Conservation (phyloP, 148 eudicot species). For the Silene uniflora region DNA sequence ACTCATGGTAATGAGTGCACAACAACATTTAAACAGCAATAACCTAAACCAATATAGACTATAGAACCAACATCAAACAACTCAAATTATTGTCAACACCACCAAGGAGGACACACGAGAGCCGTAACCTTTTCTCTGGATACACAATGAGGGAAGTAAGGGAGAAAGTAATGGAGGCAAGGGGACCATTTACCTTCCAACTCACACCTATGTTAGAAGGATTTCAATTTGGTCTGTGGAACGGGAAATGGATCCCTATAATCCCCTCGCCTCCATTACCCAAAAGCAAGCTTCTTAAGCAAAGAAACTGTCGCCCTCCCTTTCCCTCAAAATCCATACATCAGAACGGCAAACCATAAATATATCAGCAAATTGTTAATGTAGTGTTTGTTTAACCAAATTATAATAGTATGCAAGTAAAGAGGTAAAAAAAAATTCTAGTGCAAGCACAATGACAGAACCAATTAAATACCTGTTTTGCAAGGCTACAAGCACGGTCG, state of each 20-base stretch:
- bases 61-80: not conserved
- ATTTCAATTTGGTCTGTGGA: no score
- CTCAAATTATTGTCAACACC: not conserved
- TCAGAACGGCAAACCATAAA: not conserved
- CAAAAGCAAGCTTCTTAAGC: no score
- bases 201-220: no score
- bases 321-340: no score
- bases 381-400: not conserved
- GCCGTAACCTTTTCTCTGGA: not conserved
- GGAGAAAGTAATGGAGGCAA: no score
- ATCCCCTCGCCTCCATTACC: no score
- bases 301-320: no score
- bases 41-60: not conserved
- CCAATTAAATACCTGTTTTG: constrained; percentile 36
- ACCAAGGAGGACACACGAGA: not conserved
- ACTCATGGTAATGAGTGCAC: not conserved
- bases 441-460: not conserved
- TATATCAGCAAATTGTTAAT: not conserved
- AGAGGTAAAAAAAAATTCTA: constrained; percentile 6
- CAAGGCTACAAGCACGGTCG: constrained; percentile 45
- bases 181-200: no score
- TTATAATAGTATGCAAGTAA: not conserved
- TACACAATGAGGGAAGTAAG: no score
- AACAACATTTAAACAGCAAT: not conserved
- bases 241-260: no score